phyloP scores from a whole-genome alignment of 2,329 filamentous ascomycete genomes.

The Cryphonectria japonica region DNA sequence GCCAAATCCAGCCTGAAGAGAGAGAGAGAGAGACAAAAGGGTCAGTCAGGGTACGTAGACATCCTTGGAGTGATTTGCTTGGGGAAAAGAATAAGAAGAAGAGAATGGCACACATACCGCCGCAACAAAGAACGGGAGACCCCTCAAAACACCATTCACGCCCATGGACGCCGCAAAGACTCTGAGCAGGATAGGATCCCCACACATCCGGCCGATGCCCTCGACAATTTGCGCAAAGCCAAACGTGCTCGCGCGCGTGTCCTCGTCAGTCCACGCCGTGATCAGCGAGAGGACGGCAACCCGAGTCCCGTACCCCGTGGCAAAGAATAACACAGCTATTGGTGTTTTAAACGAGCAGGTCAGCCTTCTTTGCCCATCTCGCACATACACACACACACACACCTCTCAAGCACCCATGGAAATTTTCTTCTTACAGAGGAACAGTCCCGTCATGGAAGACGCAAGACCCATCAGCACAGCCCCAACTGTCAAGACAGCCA shows the following conservation, averaged over 20 bases:
- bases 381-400: neutral
- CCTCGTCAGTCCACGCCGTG: slow-evolving; percentile 28
- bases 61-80: too few species aligned
- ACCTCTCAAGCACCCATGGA: too few species aligned
- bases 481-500: slow-evolving; percentile 22
- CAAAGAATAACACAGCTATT: slow-evolving; percentile 26
- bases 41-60: neutral
- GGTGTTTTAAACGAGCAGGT: neutral
- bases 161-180: slow-evolving; percentile 26
- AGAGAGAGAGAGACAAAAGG: neutral
- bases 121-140: slow-evolving; percentile 27
- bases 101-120: slow-evolving; percentile 13
- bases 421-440: slow-evolving; percentile 15
- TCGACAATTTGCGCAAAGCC: slow-evolving; percentile 27
- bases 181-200: slow-evolving; percentile 25
- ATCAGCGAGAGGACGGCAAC: slow-evolving; percentile 29
- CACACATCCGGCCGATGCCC: slow-evolving; percentile 26
- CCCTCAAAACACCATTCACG: slow-evolving; percentile 14
- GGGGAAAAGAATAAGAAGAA: too few species aligned
- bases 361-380: neutral
- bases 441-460: slow-evolving; percentile 25
- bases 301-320: slow-evolving; percentile 26
- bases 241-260: slow-evolving; percentile 27
- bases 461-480: slow-evolving; percentile 25
- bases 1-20: slow-evolving; percentile 16